Base-by-base conservation (phyloP, 1,139 yeast species). In the Zhuliangozyma parablackwelliae region DNA sequence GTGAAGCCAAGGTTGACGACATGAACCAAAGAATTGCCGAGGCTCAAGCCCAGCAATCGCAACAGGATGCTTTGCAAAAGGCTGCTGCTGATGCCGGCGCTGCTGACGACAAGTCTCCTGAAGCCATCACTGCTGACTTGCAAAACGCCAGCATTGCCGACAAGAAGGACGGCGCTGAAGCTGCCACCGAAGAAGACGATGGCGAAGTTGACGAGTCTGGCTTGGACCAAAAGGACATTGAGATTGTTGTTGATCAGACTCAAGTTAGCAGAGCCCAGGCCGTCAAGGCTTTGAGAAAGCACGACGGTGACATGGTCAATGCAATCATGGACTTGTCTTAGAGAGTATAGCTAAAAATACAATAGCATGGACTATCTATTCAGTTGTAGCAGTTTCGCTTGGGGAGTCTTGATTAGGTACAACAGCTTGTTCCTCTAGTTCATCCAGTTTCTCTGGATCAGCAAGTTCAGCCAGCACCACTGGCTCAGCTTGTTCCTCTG, bases 1-100 rank as follows among this genome's bases (percentile, higher is more conserved):
- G 98, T 70, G 97, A 90, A 72, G 95, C 96, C 63, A 87, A 88
- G 80, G 86, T 87, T 53, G 96, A 89, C 65, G 95, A 88, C 72
- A 70, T 85, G 69, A 81, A 82, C 72, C 80, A 84, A 70, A 82
- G 89, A 77, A 72, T 75, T 54, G 81, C 81, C 51, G 82, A 77
- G 64, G 80, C 86, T 49, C 72, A 65, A 50, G 69, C 68, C 35
- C 65, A 59, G 49, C 59, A 56, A 46, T 62, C 59, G 34, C 63
- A 59, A 42, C 82, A 80, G 64, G 83, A 81, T 59, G 86, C 87
- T 52, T 82, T 80, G 61, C 71, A 73, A 53, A 75, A 78, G 59
- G 82, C 82, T 48, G 60, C 61, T 42, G 63, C 58, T 43, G 56
- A 51, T 34, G 57, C 54, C 31, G 57, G 54, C 36, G 36, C 51